phyloP scores from a whole-genome alignment of 495 filamentous ascomycete genomes.

The Tuber umbilicatum region DNA sequence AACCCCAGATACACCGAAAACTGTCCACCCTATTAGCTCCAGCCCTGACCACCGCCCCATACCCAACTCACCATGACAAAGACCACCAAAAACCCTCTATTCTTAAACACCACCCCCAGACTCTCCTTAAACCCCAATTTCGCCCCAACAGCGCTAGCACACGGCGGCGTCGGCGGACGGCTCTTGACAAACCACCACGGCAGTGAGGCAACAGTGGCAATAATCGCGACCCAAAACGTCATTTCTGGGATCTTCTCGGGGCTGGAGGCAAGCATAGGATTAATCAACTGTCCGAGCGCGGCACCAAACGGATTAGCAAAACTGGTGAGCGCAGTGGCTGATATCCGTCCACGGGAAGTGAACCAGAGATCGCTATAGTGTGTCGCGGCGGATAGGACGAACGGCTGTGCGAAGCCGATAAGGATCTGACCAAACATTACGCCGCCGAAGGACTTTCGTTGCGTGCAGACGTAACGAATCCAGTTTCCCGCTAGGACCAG shows the following conservation, averaged over 20 bases:
- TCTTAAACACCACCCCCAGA: constrained; percentile 20
- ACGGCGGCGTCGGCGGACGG: constrained; percentile 66
- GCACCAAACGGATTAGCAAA: constrained; percentile 84
- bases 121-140: constrained; percentile 23
- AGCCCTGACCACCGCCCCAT: neutral
- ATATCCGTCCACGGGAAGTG: constrained; percentile 70
- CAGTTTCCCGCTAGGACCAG: constrained; percentile 80
- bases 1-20: constrained; percentile 81
- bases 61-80: constrained; percentile 36
- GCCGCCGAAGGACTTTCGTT: constrained; percentile 58
- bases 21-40: constrained; percentile 11
- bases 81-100: constrained; percentile 37
- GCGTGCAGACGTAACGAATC: constrained; percentile 81
- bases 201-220: constrained; percentile 65
- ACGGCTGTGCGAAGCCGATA: constrained; percentile 82
- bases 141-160: constrained; percentile 47
- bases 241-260: constrained; percentile 60
- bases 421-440: constrained; percentile 95
- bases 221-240: constrained; percentile 79
- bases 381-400: constrained; percentile 82
- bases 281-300: constrained; percentile 77
- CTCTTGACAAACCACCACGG: constrained; percentile 83
- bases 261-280: constrained; percentile 63
- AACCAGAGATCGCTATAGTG: constrained; percentile 95
- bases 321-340: constrained; percentile 77